phyloP scores from a whole-genome alignment of 2,329 filamentous ascomycete genomes.

The Colletotrichum navitas region DNA sequence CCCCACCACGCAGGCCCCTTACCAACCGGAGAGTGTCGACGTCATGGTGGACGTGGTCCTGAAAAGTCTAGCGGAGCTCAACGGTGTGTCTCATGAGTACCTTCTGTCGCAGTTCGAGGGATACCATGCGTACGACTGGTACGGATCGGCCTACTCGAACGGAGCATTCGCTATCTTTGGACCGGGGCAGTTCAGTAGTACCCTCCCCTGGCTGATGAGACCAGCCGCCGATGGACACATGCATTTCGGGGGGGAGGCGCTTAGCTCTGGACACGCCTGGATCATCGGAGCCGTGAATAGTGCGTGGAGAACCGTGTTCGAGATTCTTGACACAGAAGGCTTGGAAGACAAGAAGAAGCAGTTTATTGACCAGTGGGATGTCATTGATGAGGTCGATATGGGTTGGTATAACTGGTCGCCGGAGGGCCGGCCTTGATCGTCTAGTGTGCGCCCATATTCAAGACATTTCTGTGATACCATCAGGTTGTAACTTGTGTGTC shows the following conservation, averaged over 20 bases:
- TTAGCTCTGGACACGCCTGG: slow-evolving; percentile 47
- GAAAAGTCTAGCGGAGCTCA: slow-evolving; percentile 43
- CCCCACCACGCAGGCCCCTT: slow-evolving; percentile 37
- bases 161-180: slow-evolving; percentile 47
- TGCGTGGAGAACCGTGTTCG: slow-evolving; percentile 45
- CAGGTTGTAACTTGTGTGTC: too few relatives aligned
- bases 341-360: slow-evolving; percentile 43
- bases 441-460: neutral
- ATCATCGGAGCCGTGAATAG: slow-evolving; percentile 47
- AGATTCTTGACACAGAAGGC: slow-evolving; percentile 43
- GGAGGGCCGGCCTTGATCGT: slow-evolving; percentile 12
- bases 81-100: slow-evolving; percentile 45
- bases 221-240: slow-evolving; percentile 45
- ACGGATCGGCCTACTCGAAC: slow-evolving; percentile 44
- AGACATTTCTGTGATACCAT: too few relatives aligned
- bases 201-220: slow-evolving; percentile 45
- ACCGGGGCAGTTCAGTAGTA: slow-evolving; percentile 44
- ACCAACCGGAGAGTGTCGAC: slow-evolving; percentile 38
- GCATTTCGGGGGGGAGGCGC: slow-evolving; percentile 47
- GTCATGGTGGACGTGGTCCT: slow-evolving; percentile 44
- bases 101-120: slow-evolving; percentile 42
- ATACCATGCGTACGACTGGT: slow-evolving; percentile 46
- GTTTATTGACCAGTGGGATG: slow-evolving; percentile 43
- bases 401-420: slow-evolving; percentile 45
- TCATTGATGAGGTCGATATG: slow-evolving; percentile 45